Evolutionary conservation across 306 rosid species (phyloP), one percentile per base, ranked within the genome.

Genomic region (Dryas drummondii): DNA sequence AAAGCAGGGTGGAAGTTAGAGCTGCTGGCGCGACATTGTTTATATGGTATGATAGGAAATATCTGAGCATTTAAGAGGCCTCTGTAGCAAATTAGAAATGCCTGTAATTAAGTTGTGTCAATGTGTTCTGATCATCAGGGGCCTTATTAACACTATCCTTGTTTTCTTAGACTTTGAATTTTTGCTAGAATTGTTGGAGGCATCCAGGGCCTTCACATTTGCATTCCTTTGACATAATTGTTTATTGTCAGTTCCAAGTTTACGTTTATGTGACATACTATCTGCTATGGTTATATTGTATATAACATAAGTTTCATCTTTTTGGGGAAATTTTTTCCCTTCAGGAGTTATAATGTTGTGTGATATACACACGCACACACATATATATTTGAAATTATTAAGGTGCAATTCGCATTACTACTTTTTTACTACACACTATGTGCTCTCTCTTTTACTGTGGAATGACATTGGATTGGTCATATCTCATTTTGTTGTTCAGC

Each of bases 21-120:
- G 96, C 99, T 82, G 97, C 97, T 86, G 93, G 97, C 86, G 77
- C 85, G 87, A 80, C 93, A 9, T 83, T 82, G 77, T 90, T 66
- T 76, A 84, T 94, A 94, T 94, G 97, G 97, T 94, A 94, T 87
- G 99, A 66, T 85, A 87, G 97, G 97, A 92, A 79, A 84, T 78
- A 88, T 87, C 84, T 82, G 87, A 82, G 84, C 86, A 82, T 82
- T 73, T 88, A 85, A 90, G 90, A 81, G 91, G 93, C 84, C 86
- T 82, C 84, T 71, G n/a, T 85, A 82, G 82, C 75, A 84, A 70
- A 86, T 79, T 85, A 82, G 82, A 75, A 81, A 71, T 87, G 79
- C 83, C 66, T 85, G 63, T 71, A 71, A 48, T 79, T 69, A 63
- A 82, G 69, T 85, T 76, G 70, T 58, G 59, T 68, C 73, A 51